These are phyloP conservation scores for Chrysopogon serrulatus DNA, from an alignment of 176 grass and related monocot genomes.

Conservation along the genomic window DNA sequence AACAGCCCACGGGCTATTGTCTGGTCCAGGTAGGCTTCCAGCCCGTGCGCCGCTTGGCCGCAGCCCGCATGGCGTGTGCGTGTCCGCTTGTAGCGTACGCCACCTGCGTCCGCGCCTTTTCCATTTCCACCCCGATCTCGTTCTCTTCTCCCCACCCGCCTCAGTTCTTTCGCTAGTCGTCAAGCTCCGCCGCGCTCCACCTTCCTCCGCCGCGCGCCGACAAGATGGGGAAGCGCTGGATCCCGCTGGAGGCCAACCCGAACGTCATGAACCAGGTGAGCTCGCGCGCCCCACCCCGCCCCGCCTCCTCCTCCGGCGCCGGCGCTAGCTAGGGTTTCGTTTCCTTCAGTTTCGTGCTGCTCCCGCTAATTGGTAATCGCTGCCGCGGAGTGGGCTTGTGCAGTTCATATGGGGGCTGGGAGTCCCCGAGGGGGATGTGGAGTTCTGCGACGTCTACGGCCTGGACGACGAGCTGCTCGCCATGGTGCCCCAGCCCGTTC, in stretches of 20 bases:
- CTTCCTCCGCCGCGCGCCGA: constrained; percentile 1
- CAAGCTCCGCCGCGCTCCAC: not conserved
- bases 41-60: not conserved
- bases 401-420: constrained; percentile 96
- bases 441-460: constrained; percentile 96
- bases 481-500: constrained; percentile 89
- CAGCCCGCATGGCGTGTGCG: not conserved
- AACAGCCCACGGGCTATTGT: not conserved
- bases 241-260: constrained; percentile 96
- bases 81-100: not conserved
- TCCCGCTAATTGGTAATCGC: not conserved
- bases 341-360: not conserved
- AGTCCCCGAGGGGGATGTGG: constrained; percentile 49
- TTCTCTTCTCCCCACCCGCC: not conserved
- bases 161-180: not conserved
- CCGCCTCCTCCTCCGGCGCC: not conserved
- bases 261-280: constrained; percentile 98
- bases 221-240: constrained; percentile 76
- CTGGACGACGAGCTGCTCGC: constrained; percentile 84
- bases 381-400: not conserved
- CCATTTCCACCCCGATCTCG: not conserved
- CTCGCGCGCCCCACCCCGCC: not conserved
- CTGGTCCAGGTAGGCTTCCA: not conserved
- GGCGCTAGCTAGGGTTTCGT: constrained; percentile 26
- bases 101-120: not conserved